Conservation (phyloP, 2,329 filamentous ascomycete genomes). For the Aureobasidium sp. region DNA sequence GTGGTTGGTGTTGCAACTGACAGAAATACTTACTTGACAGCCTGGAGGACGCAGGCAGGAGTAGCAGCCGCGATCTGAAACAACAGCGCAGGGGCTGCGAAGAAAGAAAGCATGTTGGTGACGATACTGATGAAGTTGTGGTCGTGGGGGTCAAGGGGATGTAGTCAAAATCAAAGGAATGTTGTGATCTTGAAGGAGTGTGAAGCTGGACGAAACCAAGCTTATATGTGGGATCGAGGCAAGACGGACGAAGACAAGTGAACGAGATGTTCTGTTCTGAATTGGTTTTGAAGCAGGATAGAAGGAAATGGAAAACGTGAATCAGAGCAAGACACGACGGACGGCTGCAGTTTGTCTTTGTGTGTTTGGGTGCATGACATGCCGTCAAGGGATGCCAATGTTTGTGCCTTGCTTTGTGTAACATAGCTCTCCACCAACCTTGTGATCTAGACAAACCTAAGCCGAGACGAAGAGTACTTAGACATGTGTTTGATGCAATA, state of each 20-base stretch:
- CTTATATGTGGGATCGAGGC: background rate
- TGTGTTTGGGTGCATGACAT: constrained; percentile 11
- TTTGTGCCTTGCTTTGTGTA: constrained; percentile 14
- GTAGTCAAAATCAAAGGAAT: background rate
- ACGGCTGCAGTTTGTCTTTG: background rate
- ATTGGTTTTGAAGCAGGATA: background rate
- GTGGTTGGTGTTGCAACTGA: background rate
- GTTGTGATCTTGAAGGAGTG: background rate
- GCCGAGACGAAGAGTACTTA: background rate
- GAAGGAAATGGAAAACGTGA: background rate
- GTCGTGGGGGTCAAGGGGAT: background rate
- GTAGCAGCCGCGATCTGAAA: constrained; percentile 46
- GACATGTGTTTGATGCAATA: no score
- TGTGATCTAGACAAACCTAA: background rate
- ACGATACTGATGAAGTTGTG: constrained; percentile 42
- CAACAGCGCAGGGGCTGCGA: constrained; percentile 51
- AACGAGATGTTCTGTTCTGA: background rate
- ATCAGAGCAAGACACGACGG: background rate
- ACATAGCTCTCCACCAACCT: background rate
- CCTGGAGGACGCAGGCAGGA: constrained; percentile 57
- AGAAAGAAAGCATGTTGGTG: constrained; percentile 46
- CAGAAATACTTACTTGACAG: constrained; percentile 51
- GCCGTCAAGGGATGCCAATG: constrained; percentile 4
- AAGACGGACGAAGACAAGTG: background rate
- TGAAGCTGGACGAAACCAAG: no score